Evolutionary conservation across 768 basidiomycete species (phyloP), one percentile per base, ranked within the genome.

Genomic region (Heimioporus sp.): DNA sequence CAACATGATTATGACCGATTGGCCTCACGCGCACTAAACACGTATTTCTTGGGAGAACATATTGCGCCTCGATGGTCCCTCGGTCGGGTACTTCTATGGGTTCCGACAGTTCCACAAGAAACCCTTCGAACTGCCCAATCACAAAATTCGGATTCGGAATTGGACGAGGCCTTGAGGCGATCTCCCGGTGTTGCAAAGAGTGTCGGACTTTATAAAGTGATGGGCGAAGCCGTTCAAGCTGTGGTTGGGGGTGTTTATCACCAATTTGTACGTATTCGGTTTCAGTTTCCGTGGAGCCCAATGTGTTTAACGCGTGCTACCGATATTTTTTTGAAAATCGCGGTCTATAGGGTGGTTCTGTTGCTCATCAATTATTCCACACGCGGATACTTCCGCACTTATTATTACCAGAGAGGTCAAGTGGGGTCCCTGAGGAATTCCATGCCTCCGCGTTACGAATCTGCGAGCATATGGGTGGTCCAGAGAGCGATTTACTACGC

Each of bases 1-100:
- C 65, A 70, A 20, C 76, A 82, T 60, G 81, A 87, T 69, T 73
- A 83, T 40, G 81, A 86, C n/a, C 73, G 68, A 16, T 74, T 91
- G 39, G 62, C 74, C 16, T 72, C 78, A 39, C 80, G 77, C 31
- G 75, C 83, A 11, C 63, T 92, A 36, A 85, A 89, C 64, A 81
- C 89, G 1, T 84, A 87, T 62, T 64, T 81, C 17, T 70, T 93
- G 28, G 90, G 90, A 39, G 81, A 90, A 66, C 76, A 84, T 58
- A 77, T 93, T 44, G 91, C 85, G 37, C 78, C 81, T 30, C 74
- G 69, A n/a, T 93, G 91, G 91, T 78, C 80, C 8, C 70, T 92
- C 30, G 85, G 86, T 48, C 79, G 80, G 37, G 77, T 80, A n/a
- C 74, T 92, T 66, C 81, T 83, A 20, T 93, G 91, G 90, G 78